These are phyloP conservation scores for Nemania sp. DNA, from an alignment of 2,329 filamentous ascomycete genomes.

Conservation along the genomic window DNA sequence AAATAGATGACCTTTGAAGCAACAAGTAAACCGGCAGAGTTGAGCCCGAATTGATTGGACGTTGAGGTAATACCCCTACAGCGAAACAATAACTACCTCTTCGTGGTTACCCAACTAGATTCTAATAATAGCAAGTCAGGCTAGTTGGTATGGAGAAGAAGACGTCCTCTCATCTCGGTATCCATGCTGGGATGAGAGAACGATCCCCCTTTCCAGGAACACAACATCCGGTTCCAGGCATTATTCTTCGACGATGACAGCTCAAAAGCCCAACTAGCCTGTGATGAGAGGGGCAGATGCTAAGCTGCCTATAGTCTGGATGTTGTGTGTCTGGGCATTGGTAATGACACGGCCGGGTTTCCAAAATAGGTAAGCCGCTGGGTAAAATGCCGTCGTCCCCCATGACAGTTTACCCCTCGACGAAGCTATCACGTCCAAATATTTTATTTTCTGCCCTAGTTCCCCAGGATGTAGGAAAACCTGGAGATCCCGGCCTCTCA, in stretches of 20 bases:
- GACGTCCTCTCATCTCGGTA: not conserved
- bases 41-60: not conserved
- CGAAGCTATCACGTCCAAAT: conserved; percentile 24
- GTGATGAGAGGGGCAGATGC: conserved; percentile 21
- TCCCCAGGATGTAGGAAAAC: conserved; percentile 26
- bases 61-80: not conserved
- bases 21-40: conserved; percentile 4
- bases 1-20: not conserved
- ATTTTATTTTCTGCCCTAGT: conserved; percentile 23
- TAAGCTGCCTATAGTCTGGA: conserved; percentile 9
- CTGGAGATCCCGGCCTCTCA: conserved; percentile 38
- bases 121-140: conserved; percentile 14
- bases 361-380: conserved; percentile 36
- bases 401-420: conserved; percentile 19
- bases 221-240: conserved; percentile 23
- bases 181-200: conserved; percentile 7
- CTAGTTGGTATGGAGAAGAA: conserved; percentile 7
- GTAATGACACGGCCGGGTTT: conserved; percentile 24
- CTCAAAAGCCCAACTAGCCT: conserved; percentile 18
- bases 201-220: not conserved
- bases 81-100: conserved; percentile 3
- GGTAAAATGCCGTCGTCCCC: conserved; percentile 26
- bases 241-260: conserved; percentile 3
- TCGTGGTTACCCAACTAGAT: not conserved
- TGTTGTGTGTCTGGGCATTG: not conserved